Conservation (phyloP, 768 basidiomycete species). For the Fibroporia radiculosa region DNA sequence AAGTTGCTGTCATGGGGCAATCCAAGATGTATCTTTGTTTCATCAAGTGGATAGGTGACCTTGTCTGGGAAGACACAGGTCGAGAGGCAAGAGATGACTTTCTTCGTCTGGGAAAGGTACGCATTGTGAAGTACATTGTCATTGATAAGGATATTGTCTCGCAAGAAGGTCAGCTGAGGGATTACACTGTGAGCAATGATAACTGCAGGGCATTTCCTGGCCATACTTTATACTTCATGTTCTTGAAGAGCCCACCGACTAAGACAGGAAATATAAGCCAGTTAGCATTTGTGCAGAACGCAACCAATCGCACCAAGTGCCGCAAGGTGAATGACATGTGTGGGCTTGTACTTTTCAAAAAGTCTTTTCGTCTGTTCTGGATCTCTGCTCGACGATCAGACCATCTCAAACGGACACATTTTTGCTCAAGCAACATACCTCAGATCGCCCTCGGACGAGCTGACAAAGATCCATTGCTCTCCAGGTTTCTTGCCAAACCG, state of each 20-base stretch:
- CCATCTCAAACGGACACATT: too few relatives aligned
- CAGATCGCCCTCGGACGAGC: conserved; percentile 76
- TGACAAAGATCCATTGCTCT: conserved; percentile 84
- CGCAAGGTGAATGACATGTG: conserved; percentile 94
- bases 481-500: conserved; percentile 67
- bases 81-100: conserved; percentile 91
- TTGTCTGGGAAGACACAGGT: conserved; percentile 98
- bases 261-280: conserved; percentile 3
- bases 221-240: conserved; percentile 85
- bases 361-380: conserved; percentile 57
- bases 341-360: conserved; percentile 89
- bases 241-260: conserved; percentile 95
- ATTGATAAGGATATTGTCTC: conserved; percentile 94
- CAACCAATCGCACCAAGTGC: conserved; percentile 64
- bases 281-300: neutral
- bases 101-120: conserved; percentile 51
- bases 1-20: conserved; percentile 94
- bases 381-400: conserved; percentile 41
- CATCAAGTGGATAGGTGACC: conserved; percentile 87
- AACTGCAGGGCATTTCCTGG: neutral
- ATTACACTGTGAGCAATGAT: neutral
- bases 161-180: conserved; percentile 75
- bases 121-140: conserved; percentile 79
- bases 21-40: conserved; percentile 86
- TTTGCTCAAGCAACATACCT: conserved; percentile 38